phyloP scores from a whole-genome alignment of 768 basidiomycete genomes.

The Hypsizygus marmoreus region DNA sequence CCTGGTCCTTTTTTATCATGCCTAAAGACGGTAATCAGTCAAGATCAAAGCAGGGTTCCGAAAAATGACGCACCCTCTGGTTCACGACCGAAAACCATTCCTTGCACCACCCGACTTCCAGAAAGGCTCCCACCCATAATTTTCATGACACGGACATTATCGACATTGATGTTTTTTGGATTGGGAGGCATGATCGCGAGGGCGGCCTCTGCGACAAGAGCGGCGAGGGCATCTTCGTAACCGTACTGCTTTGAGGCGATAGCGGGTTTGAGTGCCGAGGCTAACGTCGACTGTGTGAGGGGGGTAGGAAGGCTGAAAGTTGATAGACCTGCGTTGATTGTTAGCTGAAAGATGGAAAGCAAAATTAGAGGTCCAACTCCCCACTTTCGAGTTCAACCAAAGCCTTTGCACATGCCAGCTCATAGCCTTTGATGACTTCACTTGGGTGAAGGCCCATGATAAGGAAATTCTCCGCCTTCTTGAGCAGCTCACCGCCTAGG shows the following conservation, averaged over 20 bases:
- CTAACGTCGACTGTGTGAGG: conserved; percentile 66
- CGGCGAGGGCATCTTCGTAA: conserved; percentile 78
- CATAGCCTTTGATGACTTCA: conserved; percentile 94
- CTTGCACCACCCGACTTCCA: conserved; percentile 85
- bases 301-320: conserved; percentile 71
- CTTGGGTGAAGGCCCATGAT: conserved; percentile 97
- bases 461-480: conserved; percentile 88
- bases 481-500: conserved; percentile 91
- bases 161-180: conserved; percentile 93
- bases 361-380: conserved; percentile 31
- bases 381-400: conserved; percentile 87
- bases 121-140: conserved; percentile 94
- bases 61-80: conserved; percentile 74
- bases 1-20: conserved; percentile 76
- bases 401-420: conserved; percentile 83
- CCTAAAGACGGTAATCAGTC: conserved; percentile 44
- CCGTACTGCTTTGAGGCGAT: conserved; percentile 99
- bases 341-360: conserved; percentile 14
- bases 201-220: conserved; percentile 91
- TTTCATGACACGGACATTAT: conserved; percentile 97
- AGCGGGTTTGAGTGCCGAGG: conserved; percentile 80
- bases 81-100: conserved; percentile 98
- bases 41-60: not conserved
- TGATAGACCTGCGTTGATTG: conserved; percentile 57
- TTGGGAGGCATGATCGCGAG: conserved; percentile 89